Base-by-base conservation (phyloP, 352 stramenopile species). In the Pythium phragmiticola region DNA sequence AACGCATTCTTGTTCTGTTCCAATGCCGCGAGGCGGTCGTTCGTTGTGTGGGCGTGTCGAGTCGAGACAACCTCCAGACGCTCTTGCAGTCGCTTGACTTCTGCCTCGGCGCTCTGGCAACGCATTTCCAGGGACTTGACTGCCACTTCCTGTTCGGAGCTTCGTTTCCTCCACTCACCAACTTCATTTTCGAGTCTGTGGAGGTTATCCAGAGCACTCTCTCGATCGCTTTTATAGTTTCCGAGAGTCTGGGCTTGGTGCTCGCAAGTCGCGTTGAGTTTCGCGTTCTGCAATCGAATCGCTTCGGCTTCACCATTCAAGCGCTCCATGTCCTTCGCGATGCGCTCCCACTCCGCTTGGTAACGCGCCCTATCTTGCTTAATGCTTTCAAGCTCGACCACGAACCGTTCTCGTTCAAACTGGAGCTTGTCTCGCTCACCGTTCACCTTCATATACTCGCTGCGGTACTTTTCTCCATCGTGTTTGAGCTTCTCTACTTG, bases 361-460 rank as follows among this genome's bases (percentile, higher is more conserved):
- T 83, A 72, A 8, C 77, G 68, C 3, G 50, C 43, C 6, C 74
- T 75, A 23, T 89, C 82, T 51, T 84, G 74, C 41, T 84, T 83
- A 1, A 75, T 61, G 14, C 68, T 76, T 30, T 88, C 78, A 2
- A 77, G 65, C 36, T 88, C 80, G 50, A 76, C 69, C 0, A 56
- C 63, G n/a, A 82, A 59, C 26, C 77, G 82, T 12, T 88, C 79
- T 45, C 80, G 76, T 5, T 86, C 81, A 52, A 88, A 86, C 9
- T 79, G 75, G 1, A 74, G 61, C 64, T 84, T 81, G 43, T 90
- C 77, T 11, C 75, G 73, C 30, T 90, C 79, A 17, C 66, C 73
- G 52, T 76, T 66, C 19, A 85, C 57, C 14, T 74, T 69, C 45
- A 73, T 78, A 48, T 78, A 74, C 52, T 90, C 79, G 0, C 63